Percentiles rank a stretch among this genome's conserved stretches.
Evolutionary conservation across 257 asterid species (phyloP).

Genomic region (Jacaranda copaia): DNA sequence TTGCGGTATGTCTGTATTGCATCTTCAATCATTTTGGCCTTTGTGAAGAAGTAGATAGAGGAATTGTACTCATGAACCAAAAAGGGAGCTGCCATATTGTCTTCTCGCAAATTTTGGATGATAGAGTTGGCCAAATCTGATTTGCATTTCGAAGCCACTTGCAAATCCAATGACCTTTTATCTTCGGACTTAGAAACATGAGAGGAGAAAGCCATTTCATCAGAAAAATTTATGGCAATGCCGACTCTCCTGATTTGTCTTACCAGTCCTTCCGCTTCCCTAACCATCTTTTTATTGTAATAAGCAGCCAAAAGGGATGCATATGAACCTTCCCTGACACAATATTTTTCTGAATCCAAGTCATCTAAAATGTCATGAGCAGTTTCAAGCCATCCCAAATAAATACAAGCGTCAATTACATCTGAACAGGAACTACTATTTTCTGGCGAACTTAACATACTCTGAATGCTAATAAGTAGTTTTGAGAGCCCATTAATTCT

Average conservation of each 20-base stretch:
- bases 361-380: conserved; percentile 97
- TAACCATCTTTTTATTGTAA: conserved; percentile 52
- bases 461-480: conserved; percentile 58
- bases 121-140: conserved; percentile 58
- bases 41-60: conserved; percentile 79
- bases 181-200: conserved; percentile 35
- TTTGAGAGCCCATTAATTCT: conserved; percentile 68
- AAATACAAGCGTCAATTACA: conserved; percentile 67
- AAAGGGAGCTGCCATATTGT: conserved; percentile 38
- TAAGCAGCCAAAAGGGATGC: conserved; percentile 66
- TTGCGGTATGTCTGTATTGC: conserved; percentile 70
- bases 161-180: conserved; percentile 25
- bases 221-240: conserved; percentile 22
- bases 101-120: conserved; percentile 50
- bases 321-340: conserved; percentile 47
- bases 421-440: conserved; percentile 49
- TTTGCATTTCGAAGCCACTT: conserved; percentile 18
- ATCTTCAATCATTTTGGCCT: conserved; percentile 88
- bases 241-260: conserved; percentile 53
- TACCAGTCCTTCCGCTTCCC: conserved; percentile 70
- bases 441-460: conserved; percentile 43
- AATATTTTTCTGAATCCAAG: conserved; percentile 55
- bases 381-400: conserved; percentile 84
- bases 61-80: conserved; percentile 62
- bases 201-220: conserved; percentile 24